Evolutionary conservation across 805 yeast species (phyloP).

Genomic region (Yarrowia sp.): DNA sequence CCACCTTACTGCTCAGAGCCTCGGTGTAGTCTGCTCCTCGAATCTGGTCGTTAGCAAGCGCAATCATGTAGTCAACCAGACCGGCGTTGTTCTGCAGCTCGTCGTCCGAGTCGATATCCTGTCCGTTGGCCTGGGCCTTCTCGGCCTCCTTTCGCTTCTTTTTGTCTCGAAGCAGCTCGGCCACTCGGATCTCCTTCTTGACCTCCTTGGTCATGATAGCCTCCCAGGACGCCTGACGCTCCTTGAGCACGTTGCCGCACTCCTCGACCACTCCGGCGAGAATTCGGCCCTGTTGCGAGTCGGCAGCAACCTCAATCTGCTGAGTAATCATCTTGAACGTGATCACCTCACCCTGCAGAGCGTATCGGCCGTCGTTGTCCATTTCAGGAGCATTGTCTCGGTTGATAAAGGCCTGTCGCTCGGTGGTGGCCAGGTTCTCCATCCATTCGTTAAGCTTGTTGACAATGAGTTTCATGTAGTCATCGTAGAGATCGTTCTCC

Average conservation of each 20-base stretch:
- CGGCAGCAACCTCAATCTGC: constrained; percentile 87
- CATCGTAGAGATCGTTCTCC: constrained; percentile 75
- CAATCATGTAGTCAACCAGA: constrained; percentile 77
- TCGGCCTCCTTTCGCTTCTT: constrained; percentile 44
- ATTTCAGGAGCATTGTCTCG: constrained; percentile 76
- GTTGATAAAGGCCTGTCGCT: constrained; percentile 65
- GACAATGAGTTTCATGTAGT: constrained; percentile 74
- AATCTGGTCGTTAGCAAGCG: constrained; percentile 84
- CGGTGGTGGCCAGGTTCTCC: constrained; percentile 68
- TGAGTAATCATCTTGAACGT: constrained; percentile 86
- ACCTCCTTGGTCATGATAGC: constrained; percentile 62
- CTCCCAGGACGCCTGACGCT: constrained; percentile 71
- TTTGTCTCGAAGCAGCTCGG: constrained; percentile 47
- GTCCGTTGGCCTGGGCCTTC: constrained; percentile 26
- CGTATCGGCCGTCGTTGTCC: constrained; percentile 68
- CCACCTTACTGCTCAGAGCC: constrained; percentile 69
- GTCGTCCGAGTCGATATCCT: constrained; percentile 51
- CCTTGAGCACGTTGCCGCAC: constrained; percentile 65
- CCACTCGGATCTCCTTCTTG: constrained; percentile 46
- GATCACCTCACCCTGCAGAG: constrained; percentile 77
- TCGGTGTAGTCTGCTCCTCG: constrained; percentile 73
- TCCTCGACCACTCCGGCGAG: constrained; percentile 78
- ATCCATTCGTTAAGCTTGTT: constrained; percentile 88
- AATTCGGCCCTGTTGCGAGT: constrained; percentile 79
- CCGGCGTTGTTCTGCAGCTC: constrained; percentile 65